Evolutionary conservation across 768 basidiomycete genomes (phyloP).

Genomic region (Russula earlei): DNA sequence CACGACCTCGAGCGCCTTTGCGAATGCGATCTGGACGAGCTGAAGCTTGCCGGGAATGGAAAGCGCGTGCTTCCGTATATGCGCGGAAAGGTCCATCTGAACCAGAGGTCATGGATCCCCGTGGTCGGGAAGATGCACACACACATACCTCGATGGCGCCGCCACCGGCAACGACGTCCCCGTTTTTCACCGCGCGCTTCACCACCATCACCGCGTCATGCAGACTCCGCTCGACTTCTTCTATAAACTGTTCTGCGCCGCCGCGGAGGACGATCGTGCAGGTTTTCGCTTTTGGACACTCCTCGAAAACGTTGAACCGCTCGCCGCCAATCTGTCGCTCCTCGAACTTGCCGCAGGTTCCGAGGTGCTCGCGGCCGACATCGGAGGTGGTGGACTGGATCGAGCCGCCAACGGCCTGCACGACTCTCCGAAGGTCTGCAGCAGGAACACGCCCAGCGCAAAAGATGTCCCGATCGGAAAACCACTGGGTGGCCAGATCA

Average conservation of each 20-base stretch:
- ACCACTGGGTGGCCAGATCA: conserved; percentile 98
- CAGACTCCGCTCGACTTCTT: conserved; percentile 93
- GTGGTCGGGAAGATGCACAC: conserved; percentile 3
- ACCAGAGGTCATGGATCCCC: background rate
- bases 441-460: conserved; percentile 93
- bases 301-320: conserved; percentile 90
- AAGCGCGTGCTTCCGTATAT: conserved; percentile 82
- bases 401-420: conserved; percentile 91
- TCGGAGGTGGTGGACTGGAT: conserved; percentile 95
- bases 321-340: conserved; percentile 96
- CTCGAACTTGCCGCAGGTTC: conserved; percentile 87
- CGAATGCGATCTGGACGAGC: conserved; percentile 88
- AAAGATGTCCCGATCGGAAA: conserved; percentile 97
- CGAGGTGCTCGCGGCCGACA: conserved; percentile 81
- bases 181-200: conserved; percentile 90
- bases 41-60: conserved; percentile 95
- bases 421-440: conserved; percentile 85
- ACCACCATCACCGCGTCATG: conserved; percentile 99
- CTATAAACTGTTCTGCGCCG: conserved; percentile 98
- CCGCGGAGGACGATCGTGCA: conserved; percentile 92
- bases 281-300: conserved; percentile 88
- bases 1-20: conserved; percentile 94
- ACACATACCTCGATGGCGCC: conserved; percentile 83
- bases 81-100: conserved; percentile 96
- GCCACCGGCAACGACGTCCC: conserved; percentile 94